Evolutionary conservation across 2,329 filamentous ascomycete species (phyloP), one percentile per base, ranked within the genome.

Genomic region (Alternaria burnsii): DNA sequence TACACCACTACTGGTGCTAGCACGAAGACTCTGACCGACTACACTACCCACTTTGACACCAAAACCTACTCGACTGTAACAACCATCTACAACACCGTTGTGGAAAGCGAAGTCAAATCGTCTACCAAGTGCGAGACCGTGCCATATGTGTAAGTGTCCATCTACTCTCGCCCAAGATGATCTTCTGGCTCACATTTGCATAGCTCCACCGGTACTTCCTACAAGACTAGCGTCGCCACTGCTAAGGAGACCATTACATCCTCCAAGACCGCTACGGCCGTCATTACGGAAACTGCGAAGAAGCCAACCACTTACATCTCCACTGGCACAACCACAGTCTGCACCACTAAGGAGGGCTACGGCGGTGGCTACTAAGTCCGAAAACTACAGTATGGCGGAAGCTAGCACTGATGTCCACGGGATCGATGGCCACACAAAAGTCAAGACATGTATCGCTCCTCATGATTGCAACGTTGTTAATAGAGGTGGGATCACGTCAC

Each of bases 281-380:
- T 71, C 11, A 52, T 48, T 52, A 70, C 67, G 10, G 58, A 68
- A 42, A 72, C 68, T 11, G 62, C 51, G 3, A 66, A 61, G 16
- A 59, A 65, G 12, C 68, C 70, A 0, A 66, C 54, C 36, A 74
- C 71, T 3, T 63, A 64, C 22, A 56, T 61, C 1, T 36, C 46
- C 4, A 61, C 67, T n/a, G 66, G 67, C 44, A 72, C 69, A 2
- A 67, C 63, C 51, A 64, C 62, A 1, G 46, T 61, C 11, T 74
- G 72, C 66, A 51, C 56, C 12, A 71, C 70, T 36, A 65, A 67
- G 47, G 52, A 36, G 10, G 50, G 43, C 6, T 64, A 64, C 18
- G 59, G 55, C 9, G 22, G 22, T 4, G 51, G 50, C 6, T 61
- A 59, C 34, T 65, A 44, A 38, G 38, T 12, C 12, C 5, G 28